Percentiles rank a stretch among this genome's conserved stretches.
These are phyloP conservation scores for Coniophora puteana DNA, from an alignment of 1,284 basidiomycete genomes.

Conservation along the genomic window DNA sequence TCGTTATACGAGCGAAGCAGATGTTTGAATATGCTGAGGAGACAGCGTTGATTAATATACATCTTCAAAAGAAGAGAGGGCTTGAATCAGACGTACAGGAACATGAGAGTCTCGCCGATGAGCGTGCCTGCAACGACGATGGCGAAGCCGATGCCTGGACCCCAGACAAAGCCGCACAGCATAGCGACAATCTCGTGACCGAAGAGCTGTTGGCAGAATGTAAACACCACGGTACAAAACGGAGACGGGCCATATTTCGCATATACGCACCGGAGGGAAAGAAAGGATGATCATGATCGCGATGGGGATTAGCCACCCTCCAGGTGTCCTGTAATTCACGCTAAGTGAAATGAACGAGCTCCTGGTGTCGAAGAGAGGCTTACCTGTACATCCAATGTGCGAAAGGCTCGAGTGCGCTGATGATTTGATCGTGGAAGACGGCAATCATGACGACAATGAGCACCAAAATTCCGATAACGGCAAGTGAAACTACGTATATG, in stretches of 20 bases:
- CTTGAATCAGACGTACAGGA: constrained; percentile 33
- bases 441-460: constrained; percentile 41
- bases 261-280: constrained; percentile 62
- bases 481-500: too few relatives aligned
- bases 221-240: neutral
- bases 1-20: constrained; percentile 43
- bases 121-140: constrained; percentile 49
- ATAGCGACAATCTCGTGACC: constrained; percentile 52
- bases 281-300: constrained; percentile 75
- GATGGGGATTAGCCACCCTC: constrained; percentile 88
- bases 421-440: constrained; percentile 57
- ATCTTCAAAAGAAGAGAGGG: constrained; percentile 6
- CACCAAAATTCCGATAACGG: constrained; percentile 50
- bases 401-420: constrained; percentile 60
- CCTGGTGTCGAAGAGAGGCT: too few relatives aligned
- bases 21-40: constrained; percentile 41
- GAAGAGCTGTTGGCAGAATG: constrained; percentile 14
- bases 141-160: constrained; percentile 44
- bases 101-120: constrained; percentile 48
- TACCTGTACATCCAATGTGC: constrained; percentile 63
- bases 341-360: constrained; percentile 29
- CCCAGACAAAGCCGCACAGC: constrained; percentile 51
- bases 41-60: neutral
- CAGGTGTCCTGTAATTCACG: constrained; percentile 29
- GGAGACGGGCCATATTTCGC: neutral